Evolutionary conservation across 2,329 filamentous ascomycete species (phyloP).

Genomic region (Nakataea oryzae): DNA sequence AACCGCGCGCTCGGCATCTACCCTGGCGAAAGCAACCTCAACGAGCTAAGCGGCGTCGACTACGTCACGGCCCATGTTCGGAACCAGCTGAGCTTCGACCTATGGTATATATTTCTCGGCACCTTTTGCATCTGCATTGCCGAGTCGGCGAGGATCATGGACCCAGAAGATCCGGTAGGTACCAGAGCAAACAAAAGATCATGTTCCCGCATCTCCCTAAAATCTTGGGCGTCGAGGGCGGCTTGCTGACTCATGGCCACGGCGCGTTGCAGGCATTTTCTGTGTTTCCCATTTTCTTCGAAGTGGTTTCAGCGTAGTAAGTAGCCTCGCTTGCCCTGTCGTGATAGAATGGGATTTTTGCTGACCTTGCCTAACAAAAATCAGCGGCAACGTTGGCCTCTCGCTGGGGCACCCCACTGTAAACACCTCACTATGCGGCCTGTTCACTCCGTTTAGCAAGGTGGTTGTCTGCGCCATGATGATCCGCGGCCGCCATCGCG

Average conservation of each 20-base stretch:
- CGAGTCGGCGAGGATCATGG: slow-evolving; percentile 6
- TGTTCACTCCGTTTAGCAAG: slow-evolving; percentile 32
- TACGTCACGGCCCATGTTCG: slow-evolving; percentile 22
- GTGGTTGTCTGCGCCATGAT: slow-evolving; percentile 47
- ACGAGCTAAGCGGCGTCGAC: slow-evolving; percentile 4
- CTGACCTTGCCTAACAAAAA: background rate
- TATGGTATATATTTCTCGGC: slow-evolving; percentile 27
- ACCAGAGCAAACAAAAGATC: background rate
- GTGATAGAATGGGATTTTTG: too few species aligned
- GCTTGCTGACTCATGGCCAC: too few species aligned
- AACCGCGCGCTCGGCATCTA: slow-evolving; percentile 49
- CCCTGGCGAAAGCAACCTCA: slow-evolving; percentile 15
- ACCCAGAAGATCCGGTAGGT: background rate
- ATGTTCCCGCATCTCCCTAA: background rate
- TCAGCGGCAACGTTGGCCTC: background rate
- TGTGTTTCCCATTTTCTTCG: background rate
- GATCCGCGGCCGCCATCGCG: slow-evolving; percentile 43
- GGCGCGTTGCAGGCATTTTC: background rate
- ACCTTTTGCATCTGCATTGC: slow-evolving; percentile 23
- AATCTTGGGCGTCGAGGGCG: background rate
- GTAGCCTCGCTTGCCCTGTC: background rate
- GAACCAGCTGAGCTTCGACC: slow-evolving; percentile 26
- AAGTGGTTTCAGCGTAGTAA: background rate
- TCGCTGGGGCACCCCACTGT: slow-evolving; percentile 3
- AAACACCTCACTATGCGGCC: background rate